Conservation (phyloP, 495 filamentous ascomycete species). For the Daldinia vernicosa region DNA sequence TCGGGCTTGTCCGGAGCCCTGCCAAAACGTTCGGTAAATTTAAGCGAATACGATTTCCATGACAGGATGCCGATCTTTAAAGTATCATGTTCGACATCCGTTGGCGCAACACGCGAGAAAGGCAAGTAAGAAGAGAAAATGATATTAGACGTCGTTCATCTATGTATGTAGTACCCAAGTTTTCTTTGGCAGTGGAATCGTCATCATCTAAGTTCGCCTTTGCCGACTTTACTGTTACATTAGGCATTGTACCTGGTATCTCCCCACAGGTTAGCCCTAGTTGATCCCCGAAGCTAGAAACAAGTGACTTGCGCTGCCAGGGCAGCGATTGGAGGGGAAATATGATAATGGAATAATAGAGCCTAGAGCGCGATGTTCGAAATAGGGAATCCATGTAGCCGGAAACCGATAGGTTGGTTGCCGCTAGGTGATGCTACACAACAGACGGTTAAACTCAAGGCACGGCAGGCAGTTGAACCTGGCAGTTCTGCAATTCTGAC, state of each 20-base stretch:
- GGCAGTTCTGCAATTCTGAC: slow-evolving; percentile 7
- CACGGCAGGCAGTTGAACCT: slow-evolving; percentile 22
- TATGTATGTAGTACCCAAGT: background rate
- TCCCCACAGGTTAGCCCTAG: slow-evolving; percentile 21
- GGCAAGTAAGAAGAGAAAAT: slow-evolving; percentile 8
- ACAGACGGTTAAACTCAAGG: slow-evolving; percentile 24
- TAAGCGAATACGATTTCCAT: slow-evolving; percentile 25
- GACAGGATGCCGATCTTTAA: slow-evolving; percentile 18
- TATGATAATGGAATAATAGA: slow-evolving; percentile 16
- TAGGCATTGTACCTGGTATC: no score
- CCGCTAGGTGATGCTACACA: slow-evolving; percentile 19
- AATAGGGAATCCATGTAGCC: slow-evolving; percentile 20
- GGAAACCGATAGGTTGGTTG: slow-evolving; percentile 25
- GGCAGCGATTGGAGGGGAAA: slow-evolving; percentile 28
- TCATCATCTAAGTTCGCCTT: slow-evolving; percentile 1
- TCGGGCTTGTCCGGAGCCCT: slow-evolving; percentile 7
- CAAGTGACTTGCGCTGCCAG: background rate
- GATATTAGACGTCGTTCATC: slow-evolving; percentile 10
- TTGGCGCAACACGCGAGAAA: slow-evolving; percentile 3
- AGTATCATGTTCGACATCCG: slow-evolving; percentile 4
- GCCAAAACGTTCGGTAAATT: slow-evolving; percentile 13
- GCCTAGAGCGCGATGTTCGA: slow-evolving; percentile 7
- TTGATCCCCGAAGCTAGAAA: slow-evolving; percentile 20
- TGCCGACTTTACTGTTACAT: background rate
- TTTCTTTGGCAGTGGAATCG: slow-evolving; percentile 24